A percentile compares a stretch with the other conserved stretches of the same genome.
Evolutionary conservation across 176 grass and related monocot genomes (phyloP).

Genomic region (Eragrostis curvula): DNA sequence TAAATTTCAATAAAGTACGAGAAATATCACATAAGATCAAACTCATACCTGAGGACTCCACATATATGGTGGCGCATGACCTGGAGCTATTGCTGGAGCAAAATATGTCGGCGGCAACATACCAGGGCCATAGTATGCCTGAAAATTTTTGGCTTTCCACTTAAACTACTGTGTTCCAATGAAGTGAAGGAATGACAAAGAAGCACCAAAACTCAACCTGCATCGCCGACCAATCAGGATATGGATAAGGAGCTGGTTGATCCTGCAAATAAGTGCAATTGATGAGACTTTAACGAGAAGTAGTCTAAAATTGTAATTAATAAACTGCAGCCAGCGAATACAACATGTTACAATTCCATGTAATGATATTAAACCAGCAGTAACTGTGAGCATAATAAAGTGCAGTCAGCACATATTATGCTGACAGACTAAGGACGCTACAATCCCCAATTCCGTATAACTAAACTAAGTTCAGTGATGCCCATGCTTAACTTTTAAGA

Average conservation of each 20-base stretch:
- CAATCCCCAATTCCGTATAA: background rate
- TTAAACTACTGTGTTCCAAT: conserved; percentile 21
- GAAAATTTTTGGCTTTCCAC: background rate
- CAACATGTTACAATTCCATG: background rate
- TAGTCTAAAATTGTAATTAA: conserved; percentile 6
- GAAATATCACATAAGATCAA: conserved; percentile 30
- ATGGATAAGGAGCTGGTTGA: conserved; percentile 67
- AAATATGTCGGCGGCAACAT: conserved; percentile 81
- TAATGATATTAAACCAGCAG: conserved; percentile 1
- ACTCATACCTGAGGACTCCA: conserved; percentile 86
- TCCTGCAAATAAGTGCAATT: conserved; percentile 56
- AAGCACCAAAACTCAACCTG: conserved; percentile 60
- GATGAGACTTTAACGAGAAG: conserved; percentile 24
- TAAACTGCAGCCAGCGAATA: background rate
- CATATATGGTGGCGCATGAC: conserved; percentile 81
- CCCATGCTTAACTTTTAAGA: background rate
- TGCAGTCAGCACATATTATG: conserved; percentile 1
- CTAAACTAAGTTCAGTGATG: background rate
- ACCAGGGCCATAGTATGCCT: conserved; percentile 93
- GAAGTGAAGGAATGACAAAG: background rate
- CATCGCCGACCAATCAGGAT: conserved; percentile 87
- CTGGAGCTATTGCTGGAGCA: conserved; percentile 63
- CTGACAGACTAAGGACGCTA: background rate
- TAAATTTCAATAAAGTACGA: conserved; percentile 17
- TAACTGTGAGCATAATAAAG: background rate